Base-by-base conservation (phyloP, 1,284 basidiomycete species). In the Ustilago cynodontis region DNA sequence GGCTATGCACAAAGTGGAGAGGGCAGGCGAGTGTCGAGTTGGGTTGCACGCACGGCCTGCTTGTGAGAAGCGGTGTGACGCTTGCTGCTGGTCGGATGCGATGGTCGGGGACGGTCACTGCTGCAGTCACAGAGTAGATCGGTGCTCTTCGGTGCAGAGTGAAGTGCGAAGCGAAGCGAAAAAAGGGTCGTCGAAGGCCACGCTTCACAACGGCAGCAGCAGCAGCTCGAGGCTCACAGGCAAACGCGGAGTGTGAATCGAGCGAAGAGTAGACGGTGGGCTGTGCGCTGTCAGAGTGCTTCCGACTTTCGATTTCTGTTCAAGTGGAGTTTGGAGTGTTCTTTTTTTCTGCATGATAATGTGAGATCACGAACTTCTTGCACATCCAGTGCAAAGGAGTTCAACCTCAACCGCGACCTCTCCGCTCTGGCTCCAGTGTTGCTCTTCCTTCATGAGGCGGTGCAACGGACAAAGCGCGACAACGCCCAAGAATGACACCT, bases 81-180 rank as follows among this genome's bases (percentile, higher is more conserved):
- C 37, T 37, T 28, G 39, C 49, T 5, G 49, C 13, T 51, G 24
- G 13, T 51, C n/a, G 20, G 49, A 37, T 57, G 24, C 55, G 55
- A 61, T n/a, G 59, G 7, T 20, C 47, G 47, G 41, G 50, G 26
- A 31, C 24, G 13, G 33, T 47, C 39, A 43, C n/a, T 11, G 41
- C 26, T 16, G 62, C 47, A 54, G 24, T 26, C 18, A 33, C n/a
- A 54, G 47, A n/a, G 20, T 35, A 51, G 28, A 69, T 63, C 66
- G 60, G 55, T 55, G 50, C 29, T 43, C 33, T 49, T 68, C 59
- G 59, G 66, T 68, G 59, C 37, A 29, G n/a, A 6, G n/a, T 33
- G 35, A 35, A 33, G 31, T 33, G 5, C 13, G 20, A 56, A 43
- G 55, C 56, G 54, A 55, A 57, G 53, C 55, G 20, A 43, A 43